A percentile compares a stretch with the other conserved stretches of the same genome.
These are phyloP conservation scores for Candolleomyces aberdarensis DNA, from an alignment of 768 basidiomycete genomes.

Conservation along the genomic window DNA sequence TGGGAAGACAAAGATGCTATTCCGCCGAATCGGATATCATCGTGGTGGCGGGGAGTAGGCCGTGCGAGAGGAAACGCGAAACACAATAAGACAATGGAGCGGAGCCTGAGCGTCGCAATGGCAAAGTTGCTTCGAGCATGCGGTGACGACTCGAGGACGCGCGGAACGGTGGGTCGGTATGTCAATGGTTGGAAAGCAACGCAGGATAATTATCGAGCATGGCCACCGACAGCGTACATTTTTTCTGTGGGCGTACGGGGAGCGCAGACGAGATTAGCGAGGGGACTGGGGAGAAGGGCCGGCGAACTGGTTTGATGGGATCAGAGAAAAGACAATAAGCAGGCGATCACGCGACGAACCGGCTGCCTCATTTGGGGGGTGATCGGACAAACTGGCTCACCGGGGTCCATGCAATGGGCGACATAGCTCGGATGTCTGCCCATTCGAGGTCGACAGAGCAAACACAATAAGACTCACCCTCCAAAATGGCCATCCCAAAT, in stretches of 20 bases:
- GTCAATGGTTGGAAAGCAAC: background rate
- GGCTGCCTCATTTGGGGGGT: background rate
- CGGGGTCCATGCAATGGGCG: background rate
- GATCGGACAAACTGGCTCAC: background rate
- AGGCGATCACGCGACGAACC: background rate
- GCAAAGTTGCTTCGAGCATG: background rate
- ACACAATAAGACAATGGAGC: conserved; percentile 4
- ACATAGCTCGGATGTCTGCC: background rate
- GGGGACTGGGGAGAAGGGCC: background rate
- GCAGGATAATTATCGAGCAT: no score
- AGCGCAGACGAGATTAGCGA: background rate
- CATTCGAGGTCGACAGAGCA: background rate
- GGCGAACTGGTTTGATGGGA: conserved; percentile 2
- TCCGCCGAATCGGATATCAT: no score
- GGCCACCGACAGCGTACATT: no score
- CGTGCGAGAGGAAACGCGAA: background rate
- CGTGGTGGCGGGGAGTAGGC: background rate
- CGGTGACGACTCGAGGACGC: background rate
- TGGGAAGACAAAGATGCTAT: no score
- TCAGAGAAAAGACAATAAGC: conserved; percentile 10
- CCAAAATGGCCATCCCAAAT: conserved; percentile 9
- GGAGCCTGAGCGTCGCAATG: conserved; percentile 1
- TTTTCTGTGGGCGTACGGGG: no score
- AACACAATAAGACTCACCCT: conserved; percentile 3
- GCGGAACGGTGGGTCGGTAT: background rate